phyloP scores from a whole-genome alignment of 2,329 filamentous ascomycete species.

The Cryphonectria japonica region DNA sequence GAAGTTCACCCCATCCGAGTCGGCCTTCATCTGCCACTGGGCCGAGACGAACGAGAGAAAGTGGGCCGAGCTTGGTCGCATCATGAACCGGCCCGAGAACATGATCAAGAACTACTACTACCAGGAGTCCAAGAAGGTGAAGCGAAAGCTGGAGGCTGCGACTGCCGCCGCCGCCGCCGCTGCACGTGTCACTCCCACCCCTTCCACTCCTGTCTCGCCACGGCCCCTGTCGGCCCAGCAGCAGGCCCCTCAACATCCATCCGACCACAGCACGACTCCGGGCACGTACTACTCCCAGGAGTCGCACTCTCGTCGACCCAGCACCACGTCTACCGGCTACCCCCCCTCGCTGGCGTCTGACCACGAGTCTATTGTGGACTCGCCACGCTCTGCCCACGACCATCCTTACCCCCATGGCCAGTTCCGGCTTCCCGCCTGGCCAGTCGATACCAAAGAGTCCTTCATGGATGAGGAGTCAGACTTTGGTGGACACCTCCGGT shows the following conservation, averaged over 20 bases:
- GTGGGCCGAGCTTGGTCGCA: constrained; percentile 88
- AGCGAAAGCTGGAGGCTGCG: background rate
- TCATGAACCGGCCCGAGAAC: constrained; percentile 83
- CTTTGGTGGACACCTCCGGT: background rate
- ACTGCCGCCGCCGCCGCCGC: background rate
- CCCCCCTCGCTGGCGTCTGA: constrained; percentile 73
- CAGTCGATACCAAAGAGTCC: background rate
- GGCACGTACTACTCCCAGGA: background rate
- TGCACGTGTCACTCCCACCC: background rate
- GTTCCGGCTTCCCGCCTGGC: constrained; percentile 1
- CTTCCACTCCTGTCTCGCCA: background rate
- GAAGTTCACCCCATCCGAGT: constrained; percentile 69
- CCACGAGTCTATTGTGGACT: constrained; percentile 50
- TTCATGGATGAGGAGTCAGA: background rate
- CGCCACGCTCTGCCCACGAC: constrained; percentile 4
- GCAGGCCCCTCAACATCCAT: background rate
- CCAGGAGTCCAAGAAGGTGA: constrained; percentile 27
- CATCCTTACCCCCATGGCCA: constrained; percentile 19
- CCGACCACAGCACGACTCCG: background rate
- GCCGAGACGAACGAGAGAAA: constrained; percentile 80
- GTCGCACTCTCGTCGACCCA: constrained; percentile 5
- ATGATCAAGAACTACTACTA: constrained; percentile 93
- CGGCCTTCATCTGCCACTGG: constrained; percentile 73
- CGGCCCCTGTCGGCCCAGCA: background rate
- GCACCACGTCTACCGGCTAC: constrained; percentile 14